phyloP scores from a whole-genome alignment of 148 eudicot genomes.

The Amaranthus cruentus region DNA sequence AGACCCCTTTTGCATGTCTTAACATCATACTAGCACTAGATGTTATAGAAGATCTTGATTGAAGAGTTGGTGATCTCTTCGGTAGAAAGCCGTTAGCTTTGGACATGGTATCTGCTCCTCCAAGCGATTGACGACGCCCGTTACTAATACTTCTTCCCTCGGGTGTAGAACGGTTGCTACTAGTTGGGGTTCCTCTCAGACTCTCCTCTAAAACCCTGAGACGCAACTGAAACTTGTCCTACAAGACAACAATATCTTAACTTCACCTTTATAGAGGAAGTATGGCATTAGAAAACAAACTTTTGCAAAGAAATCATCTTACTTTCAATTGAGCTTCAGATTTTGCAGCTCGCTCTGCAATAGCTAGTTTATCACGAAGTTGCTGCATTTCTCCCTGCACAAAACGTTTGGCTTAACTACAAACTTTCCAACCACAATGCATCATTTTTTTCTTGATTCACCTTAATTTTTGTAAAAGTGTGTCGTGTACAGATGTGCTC shows the following conservation, averaged over 20 bases:
- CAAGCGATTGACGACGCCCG: conserved; percentile 78
- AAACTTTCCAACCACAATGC: neutral
- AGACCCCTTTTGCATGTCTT: conserved; percentile 44
- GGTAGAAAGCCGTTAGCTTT: conserved; percentile 60
- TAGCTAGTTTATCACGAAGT: conserved; percentile 73
- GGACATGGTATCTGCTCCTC: conserved; percentile 62
- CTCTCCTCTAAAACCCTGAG: conserved; percentile 91
- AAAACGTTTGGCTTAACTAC: neutral
- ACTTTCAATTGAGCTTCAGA: conserved; percentile 93
- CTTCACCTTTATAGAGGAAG: neutral
- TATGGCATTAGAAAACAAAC: conserved; percentile 3
- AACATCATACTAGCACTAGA: conserved; percentile 41
- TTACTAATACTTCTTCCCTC: conserved; percentile 56
- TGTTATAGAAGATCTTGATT: conserved; percentile 36
- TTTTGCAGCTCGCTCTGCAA: conserved; percentile 89
- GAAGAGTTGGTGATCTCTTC: conserved; percentile 43
- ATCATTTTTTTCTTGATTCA: neutral
- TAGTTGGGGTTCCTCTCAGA: conserved; percentile 49
- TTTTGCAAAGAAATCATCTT: conserved; percentile 17
- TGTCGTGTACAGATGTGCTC: neutral
- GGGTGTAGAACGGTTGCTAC: conserved; percentile 34
- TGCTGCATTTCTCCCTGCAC: conserved; percentile 86
- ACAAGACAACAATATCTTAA: conserved; percentile 24
- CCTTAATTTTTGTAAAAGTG: neutral
- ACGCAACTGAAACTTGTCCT: conserved; percentile 88